Percentiles rank a stretch among this genome's conserved stretches.
These are phyloP conservation scores for Saccharomyces pastorianus DNA, from an alignment of 1,139 yeast species.

Conservation along the genomic window DNA sequence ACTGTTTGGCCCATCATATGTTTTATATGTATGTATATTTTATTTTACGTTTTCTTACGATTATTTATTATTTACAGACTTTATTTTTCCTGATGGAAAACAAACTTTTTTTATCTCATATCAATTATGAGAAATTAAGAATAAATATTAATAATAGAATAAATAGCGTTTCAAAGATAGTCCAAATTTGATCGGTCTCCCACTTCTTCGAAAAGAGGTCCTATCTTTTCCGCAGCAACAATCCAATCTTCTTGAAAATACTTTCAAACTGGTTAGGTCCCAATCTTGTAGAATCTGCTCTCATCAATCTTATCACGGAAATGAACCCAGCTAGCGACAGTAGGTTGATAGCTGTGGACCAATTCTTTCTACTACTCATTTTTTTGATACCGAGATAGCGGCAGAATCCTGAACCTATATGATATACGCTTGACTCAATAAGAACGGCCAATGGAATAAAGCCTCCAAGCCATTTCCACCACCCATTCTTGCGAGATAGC, in stretches of 20 bases:
- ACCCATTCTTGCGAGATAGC: conserved; percentile 13
- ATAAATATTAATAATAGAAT: neutral
- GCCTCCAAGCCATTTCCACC: conserved; percentile 19
- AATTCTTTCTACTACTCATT: conserved; percentile 13
- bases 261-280: neutral
- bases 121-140: neutral
- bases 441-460: conserved; percentile 18
- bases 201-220: neutral
- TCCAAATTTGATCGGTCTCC: neutral
- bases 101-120: neutral
- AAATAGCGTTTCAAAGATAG: neutral
- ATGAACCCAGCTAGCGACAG: conserved; percentile 14
- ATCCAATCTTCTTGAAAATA: neutral
- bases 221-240: neutral
- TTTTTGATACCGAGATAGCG: conserved; percentile 14
- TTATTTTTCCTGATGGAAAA: too few relatives aligned
- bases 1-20: neutral
- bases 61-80: too few relatives aligned
- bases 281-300: conserved; percentile 5
- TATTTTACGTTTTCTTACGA: neutral
- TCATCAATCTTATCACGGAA: conserved; percentile 15
- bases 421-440: conserved; percentile 21
- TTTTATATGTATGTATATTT: neutral
- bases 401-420: conserved; percentile 20
- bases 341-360: conserved; percentile 15